Evolutionary conservation across 352 stramenopile species (phyloP).

Genomic region (Phytophthora cryptogea): DNA sequence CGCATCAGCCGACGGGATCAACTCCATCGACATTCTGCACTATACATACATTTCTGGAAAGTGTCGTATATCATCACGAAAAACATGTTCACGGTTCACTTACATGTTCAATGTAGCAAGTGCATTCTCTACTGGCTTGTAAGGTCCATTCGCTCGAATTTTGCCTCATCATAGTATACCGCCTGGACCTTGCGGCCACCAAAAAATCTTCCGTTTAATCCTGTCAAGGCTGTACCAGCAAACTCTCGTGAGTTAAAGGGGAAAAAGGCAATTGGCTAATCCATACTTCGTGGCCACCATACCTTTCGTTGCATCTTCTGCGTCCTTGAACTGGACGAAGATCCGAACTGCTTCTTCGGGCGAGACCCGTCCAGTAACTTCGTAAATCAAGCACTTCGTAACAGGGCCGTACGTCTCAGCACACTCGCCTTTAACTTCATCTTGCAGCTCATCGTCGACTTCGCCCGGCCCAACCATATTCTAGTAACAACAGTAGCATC

Average conservation of each 20-base stretch:
- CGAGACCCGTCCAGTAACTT: conserved; percentile 49
- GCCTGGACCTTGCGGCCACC: conserved; percentile 86
- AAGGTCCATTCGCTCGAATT: conserved; percentile 73
- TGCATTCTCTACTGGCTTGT: conserved; percentile 34
- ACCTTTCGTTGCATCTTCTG: conserved; percentile 81
- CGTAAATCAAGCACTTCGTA: conserved; percentile 73
- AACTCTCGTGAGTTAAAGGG: not conserved
- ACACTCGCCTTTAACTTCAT: conserved; percentile 90
- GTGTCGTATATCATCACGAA: conserved; percentile 1
- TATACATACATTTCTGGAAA: conserved; percentile 5
- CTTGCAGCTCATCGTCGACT: conserved; percentile 88
- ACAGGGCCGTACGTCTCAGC: conserved; percentile 82
- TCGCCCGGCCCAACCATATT: conserved; percentile 92
- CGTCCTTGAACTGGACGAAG: conserved; percentile 86
- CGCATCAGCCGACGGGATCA: not conserved
- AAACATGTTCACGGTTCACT: conserved; percentile 14
- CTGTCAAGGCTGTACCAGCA: conserved; percentile 56
- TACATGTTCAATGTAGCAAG: conserved; percentile 12
- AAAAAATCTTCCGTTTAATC: conserved; percentile 90
- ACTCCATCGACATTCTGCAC: not conserved
- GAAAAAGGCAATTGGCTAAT: conserved; percentile 1
- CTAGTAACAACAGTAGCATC: conserved; percentile 38
- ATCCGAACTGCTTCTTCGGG: conserved; percentile 86
- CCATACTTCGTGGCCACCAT: conserved; percentile 12
- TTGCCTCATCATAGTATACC: conserved; percentile 80